Evolutionary conservation across 306 rosid species (phyloP).

Genomic region (Alnus glutinosa): DNA sequence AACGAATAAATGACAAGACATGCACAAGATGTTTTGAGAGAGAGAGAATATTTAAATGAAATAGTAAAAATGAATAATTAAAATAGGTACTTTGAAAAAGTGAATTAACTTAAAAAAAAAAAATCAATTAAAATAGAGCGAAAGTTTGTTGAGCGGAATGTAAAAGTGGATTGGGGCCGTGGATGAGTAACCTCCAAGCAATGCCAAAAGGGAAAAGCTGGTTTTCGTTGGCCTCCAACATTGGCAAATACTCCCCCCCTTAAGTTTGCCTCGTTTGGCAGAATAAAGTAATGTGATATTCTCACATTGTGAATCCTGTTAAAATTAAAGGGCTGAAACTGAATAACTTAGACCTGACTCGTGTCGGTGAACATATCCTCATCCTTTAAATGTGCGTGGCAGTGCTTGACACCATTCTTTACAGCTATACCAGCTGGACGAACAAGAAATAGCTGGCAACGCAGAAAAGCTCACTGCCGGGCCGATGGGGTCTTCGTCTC

Average conservation of each 20-base stretch:
- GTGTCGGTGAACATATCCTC: constrained; percentile 22
- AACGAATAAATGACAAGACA: no score
- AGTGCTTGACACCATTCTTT: constrained; percentile 23
- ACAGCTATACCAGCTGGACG: constrained; percentile 26
- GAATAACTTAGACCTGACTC: background rate
- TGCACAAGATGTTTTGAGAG: no score
- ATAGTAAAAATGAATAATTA: no score
- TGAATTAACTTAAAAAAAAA: no score
- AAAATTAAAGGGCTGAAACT: background rate
- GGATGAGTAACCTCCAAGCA: background rate
- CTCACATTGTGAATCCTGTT: background rate
- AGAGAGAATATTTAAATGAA: no score
- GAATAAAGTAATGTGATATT: background rate
- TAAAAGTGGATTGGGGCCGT: no score
- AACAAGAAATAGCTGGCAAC: background rate
- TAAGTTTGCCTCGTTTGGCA: background rate
- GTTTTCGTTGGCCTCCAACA: background rate
- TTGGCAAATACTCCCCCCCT: background rate
- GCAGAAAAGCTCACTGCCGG: background rate
- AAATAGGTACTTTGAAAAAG: no score
- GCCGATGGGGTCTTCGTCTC: background rate
- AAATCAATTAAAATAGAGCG: no score
- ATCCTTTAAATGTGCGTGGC: background rate
- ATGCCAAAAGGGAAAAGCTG: background rate
- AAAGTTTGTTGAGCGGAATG: no score